Percentiles rank a stretch among this genome's conserved stretches.
Evolutionary conservation across 1,284 basidiomycete genomes (phyloP).

Genomic region (Lignosus rhinocerotis): DNA sequence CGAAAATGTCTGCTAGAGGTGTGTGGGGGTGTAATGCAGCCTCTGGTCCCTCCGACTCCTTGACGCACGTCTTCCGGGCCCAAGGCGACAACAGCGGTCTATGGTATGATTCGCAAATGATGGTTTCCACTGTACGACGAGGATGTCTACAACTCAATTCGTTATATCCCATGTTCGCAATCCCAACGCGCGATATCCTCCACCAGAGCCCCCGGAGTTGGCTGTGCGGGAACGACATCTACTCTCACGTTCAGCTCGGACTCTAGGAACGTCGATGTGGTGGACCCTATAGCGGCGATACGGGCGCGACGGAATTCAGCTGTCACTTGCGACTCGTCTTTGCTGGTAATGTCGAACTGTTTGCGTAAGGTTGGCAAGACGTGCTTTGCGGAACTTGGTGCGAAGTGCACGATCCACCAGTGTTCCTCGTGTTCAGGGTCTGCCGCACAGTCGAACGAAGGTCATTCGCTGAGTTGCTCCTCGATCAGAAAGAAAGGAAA

Average conservation of each 20-base stretch:
- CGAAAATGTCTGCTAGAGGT: slow-evolving; percentile 20
- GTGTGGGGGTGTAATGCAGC: slow-evolving; percentile 15
- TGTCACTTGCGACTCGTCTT: background rate
- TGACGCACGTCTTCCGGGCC: too few relatives aligned
- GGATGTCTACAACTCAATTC: background rate
- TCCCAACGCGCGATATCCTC: slow-evolving; percentile 35
- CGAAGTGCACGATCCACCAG: slow-evolving; percentile 78
- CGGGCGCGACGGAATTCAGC: slow-evolving; percentile 22
- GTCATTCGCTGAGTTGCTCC: background rate
- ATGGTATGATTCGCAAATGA: too few relatives aligned
- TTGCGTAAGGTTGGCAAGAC: slow-evolving; percentile 51
- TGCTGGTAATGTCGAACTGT: slow-evolving; percentile 39
- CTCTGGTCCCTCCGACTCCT: slow-evolving; percentile 3
- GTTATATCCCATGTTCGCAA: background rate
- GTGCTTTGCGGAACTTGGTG: slow-evolving; percentile 68
- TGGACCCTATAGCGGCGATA: slow-evolving; percentile 68
- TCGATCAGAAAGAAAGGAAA: background rate
- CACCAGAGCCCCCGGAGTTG: slow-evolving; percentile 53
- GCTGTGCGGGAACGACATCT: slow-evolving; percentile 54
- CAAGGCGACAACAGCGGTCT: too few relatives aligned
- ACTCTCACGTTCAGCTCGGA: slow-evolving; percentile 49
- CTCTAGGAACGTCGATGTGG: slow-evolving; percentile 54
- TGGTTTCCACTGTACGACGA: background rate
- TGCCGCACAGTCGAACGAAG: background rate
- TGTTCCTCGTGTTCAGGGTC: slow-evolving; percentile 1